These are phyloP conservation scores for Hansenula anomala DNA, from an alignment of 1,139 yeast species.

Conservation along the genomic window DNA sequence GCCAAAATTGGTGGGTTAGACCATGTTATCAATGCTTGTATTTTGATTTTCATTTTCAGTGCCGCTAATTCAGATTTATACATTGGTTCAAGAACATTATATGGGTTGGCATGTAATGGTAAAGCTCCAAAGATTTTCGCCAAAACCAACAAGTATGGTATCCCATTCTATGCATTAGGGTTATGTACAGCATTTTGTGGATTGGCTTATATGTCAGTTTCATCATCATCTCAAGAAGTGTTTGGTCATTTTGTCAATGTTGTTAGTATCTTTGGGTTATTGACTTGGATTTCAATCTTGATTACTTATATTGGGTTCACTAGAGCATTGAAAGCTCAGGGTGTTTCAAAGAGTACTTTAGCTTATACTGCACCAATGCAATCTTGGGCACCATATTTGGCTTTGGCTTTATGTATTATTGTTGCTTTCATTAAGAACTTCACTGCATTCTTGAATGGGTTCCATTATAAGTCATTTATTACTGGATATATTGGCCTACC, in stretches of 20 bases:
- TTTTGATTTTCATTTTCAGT: conserved; percentile 65
- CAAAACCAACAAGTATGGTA: conserved; percentile 54
- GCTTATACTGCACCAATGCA: conserved; percentile 62
- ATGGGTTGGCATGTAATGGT: conserved; percentile 55
- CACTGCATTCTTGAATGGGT: conserved; percentile 56
- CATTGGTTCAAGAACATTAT: conserved; percentile 40
- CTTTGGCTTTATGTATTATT: conserved; percentile 50
- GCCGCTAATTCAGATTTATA: conserved; percentile 62
- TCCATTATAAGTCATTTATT: conserved; percentile 59
- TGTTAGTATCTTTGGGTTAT: conserved; percentile 64
- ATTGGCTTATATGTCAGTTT: conserved; percentile 58
- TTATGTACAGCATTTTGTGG: conserved; percentile 42
- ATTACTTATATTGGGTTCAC: conserved; percentile 60
- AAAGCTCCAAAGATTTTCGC: conserved; percentile 57
- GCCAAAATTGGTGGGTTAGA: conserved; percentile 59
- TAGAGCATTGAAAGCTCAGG: conserved; percentile 65
- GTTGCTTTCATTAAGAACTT: conserved; percentile 69
- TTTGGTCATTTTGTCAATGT: conserved; percentile 67
- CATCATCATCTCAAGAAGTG: conserved; percentile 48
- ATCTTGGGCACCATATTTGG: conserved; percentile 59
- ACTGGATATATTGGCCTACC: conserved; percentile 81
- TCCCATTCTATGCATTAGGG: conserved; percentile 35
- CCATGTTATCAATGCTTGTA: conserved; percentile 64
- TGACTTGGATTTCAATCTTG: conserved; percentile 64
- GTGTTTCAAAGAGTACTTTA: conserved; percentile 40